Conservation (phyloP, 2,329 filamentous ascomycete species). For the Neurospora sp. region DNA sequence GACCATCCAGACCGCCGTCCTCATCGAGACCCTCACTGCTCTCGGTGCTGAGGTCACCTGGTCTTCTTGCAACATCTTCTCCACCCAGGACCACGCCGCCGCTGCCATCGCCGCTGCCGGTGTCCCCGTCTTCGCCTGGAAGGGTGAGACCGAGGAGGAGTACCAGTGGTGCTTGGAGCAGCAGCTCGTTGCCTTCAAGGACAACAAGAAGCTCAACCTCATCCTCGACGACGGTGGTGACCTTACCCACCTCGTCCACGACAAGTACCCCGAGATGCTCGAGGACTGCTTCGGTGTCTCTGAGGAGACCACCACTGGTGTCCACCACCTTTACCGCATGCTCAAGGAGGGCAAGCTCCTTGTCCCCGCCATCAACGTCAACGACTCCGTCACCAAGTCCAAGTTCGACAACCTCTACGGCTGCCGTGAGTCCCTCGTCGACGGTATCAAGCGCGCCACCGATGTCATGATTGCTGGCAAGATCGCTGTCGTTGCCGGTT, state of each 20-base stretch:
- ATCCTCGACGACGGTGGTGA: conserved; percentile 99
- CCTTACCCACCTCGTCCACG: conserved; percentile 89
- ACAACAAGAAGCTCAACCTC: conserved; percentile 91
- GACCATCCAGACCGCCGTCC: conserved; percentile 99
- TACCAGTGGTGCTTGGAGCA: conserved; percentile 99
- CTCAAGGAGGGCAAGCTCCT: conserved; percentile 83
- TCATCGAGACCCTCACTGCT: conserved; percentile 92
- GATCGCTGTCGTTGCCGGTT: conserved; percentile 94
- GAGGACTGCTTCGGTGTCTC: conserved; percentile 97
- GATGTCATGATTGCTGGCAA: conserved; percentile 99
- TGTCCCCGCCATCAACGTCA: conserved; percentile 96
- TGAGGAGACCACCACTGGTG: conserved; percentile 98
- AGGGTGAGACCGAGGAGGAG: conserved; percentile 97
- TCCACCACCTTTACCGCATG: conserved; percentile 99
- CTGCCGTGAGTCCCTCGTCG: conserved; percentile 96
- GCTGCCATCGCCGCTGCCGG: conserved; percentile 91
- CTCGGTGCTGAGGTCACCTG: conserved; percentile 98
- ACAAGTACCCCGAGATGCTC: conserved; percentile 97
- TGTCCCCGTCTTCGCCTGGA: conserved; percentile 73
- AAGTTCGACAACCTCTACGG: conserved; percentile 99
- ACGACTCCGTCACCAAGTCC: conserved; percentile 99
- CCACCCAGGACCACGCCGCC: conserved; percentile 95
- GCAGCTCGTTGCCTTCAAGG: conserved; percentile 94
- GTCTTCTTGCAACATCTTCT: conserved; percentile 99
- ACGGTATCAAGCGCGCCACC: conserved; percentile 99